Conservation (phyloP, 768 basidiomycete genomes). For the Naganishia friedmannii region DNA sequence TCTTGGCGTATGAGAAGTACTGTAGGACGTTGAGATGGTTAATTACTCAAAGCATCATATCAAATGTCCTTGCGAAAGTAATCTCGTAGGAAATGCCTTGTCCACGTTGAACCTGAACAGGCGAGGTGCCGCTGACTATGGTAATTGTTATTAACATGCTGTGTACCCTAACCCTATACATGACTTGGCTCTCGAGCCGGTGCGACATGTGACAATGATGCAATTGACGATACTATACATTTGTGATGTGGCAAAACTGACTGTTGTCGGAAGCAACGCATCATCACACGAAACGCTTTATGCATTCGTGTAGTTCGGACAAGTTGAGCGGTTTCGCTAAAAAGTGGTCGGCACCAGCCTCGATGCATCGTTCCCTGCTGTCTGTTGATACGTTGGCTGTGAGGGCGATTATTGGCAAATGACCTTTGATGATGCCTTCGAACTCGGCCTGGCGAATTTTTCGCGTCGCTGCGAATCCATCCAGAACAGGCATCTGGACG, state of each 20-base stretch:
- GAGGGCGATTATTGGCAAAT: constrained; percentile 18
- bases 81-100: too few relatives aligned
- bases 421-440: background rate
- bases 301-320: constrained; percentile 23
- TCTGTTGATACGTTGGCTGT: constrained; percentile 26
- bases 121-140: background rate
- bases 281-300: constrained; percentile 3
- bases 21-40: too few relatives aligned
- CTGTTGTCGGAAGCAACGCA: background rate
- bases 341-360: constrained; percentile 27
- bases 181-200: background rate
- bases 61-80: too few relatives aligned
- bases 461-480: constrained; percentile 25
- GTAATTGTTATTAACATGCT: background rate
- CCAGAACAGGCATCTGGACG: constrained; percentile 27
- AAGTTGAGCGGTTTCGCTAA: constrained; percentile 24
- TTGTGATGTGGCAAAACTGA: background rate
- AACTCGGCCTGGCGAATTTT: constrained; percentile 17
- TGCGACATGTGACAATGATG: background rate
- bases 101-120: background rate
- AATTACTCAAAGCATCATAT: too few relatives aligned
- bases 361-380: constrained; percentile 12
- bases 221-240: constrained; percentile 10
- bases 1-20: too few relatives aligned
- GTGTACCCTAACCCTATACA: background rate